phyloP scores from a whole-genome alignment of 2,329 filamentous ascomycete species.

The Pseudodiploospora longispora region DNA sequence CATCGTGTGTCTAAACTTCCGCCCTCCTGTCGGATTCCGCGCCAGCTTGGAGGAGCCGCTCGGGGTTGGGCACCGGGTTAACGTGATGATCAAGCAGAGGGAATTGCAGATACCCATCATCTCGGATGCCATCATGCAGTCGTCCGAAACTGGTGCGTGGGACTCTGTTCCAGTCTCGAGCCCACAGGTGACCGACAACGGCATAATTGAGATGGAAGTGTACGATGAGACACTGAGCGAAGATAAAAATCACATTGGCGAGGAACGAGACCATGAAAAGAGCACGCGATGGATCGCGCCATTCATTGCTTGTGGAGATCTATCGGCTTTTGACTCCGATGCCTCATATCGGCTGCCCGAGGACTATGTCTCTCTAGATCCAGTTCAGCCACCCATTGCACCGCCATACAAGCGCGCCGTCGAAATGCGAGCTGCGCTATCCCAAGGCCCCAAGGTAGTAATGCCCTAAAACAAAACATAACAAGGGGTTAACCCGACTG shows the following conservation, averaged over 20 bases:
- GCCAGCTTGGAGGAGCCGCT: slow-evolving; percentile 70
- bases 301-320: slow-evolving; percentile 93
- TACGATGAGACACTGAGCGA: slow-evolving; percentile 31
- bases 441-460: slow-evolving; percentile 7
- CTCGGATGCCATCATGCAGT: slow-evolving; percentile 37
- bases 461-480: slow-evolving; percentile 6
- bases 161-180: slow-evolving; percentile 16
- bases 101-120: slow-evolving; percentile 32
- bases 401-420: slow-evolving; percentile 90
- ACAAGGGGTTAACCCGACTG: slow-evolving; percentile 1
- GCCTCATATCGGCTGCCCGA: slow-evolving; percentile 86
- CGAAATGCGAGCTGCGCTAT: slow-evolving; percentile 48
- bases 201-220: slow-evolving; percentile 39
- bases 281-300: slow-evolving; percentile 76
- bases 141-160: slow-evolving; percentile 37
- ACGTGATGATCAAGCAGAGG: slow-evolving; percentile 39
- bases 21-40: slow-evolving; percentile 66
- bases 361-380: slow-evolving; percentile 78
- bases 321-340: slow-evolving; percentile 92
- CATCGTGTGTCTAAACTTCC: slow-evolving; percentile 87
- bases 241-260: slow-evolving; percentile 15
- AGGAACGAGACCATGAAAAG: slow-evolving; percentile 17
- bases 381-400: slow-evolving; percentile 89
- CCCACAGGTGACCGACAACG: slow-evolving; percentile 17
- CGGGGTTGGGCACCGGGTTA: slow-evolving; percentile 51